phyloP scores from a whole-genome alignment of 1,284 basidiomycete genomes.

The Sporisorium exsertum region DNA sequence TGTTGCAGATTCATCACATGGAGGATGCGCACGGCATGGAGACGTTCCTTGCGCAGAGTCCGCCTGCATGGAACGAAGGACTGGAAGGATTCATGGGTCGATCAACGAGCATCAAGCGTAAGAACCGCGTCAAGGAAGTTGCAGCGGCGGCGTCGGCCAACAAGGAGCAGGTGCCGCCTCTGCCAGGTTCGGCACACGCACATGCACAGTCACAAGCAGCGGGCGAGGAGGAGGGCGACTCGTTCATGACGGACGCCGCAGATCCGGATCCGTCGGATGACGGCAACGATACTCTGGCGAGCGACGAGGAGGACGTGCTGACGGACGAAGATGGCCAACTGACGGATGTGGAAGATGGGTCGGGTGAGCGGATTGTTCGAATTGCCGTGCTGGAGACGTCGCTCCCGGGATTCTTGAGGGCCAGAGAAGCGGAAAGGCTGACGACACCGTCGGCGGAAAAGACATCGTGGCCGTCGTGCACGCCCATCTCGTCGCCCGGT shows the following conservation, averaged over 20 bases:
- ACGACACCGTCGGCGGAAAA: slow-evolving; percentile 47
- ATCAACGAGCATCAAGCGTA: slow-evolving; percentile 52
- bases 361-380: slow-evolving; percentile 35
- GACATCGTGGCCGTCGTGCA: slow-evolving; percentile 43
- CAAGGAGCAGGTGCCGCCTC: slow-evolving; percentile 27
- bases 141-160: slow-evolving; percentile 10
- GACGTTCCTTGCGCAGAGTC: slow-evolving; percentile 72
- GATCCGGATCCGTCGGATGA: slow-evolving; percentile 57
- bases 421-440: slow-evolving; percentile 39
- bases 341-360: slow-evolving; percentile 49
- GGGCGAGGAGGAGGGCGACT: slow-evolving; percentile 33
- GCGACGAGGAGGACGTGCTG: slow-evolving; percentile 58
- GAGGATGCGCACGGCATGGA: slow-evolving; percentile 70
- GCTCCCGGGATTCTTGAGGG: slow-evolving; percentile 36
- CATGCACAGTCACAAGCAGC: slow-evolving; percentile 3
- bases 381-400: slow-evolving; percentile 63
- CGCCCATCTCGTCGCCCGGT: slow-evolving; percentile 19
- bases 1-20: slow-evolving; percentile 76
- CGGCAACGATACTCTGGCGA: slow-evolving; percentile 51
- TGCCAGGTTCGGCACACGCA: slow-evolving; percentile 23
- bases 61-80: slow-evolving; percentile 73
- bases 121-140: slow-evolving; percentile 28
- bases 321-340: slow-evolving; percentile 53
- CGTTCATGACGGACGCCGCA: slow-evolving; percentile 38
- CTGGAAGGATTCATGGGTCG: slow-evolving; percentile 64